A percentile compares a stretch with the other conserved stretches of the same genome.
Conservation (phyloP, 202 grass and related monocot species). For the Digitaria exilis region DNA sequence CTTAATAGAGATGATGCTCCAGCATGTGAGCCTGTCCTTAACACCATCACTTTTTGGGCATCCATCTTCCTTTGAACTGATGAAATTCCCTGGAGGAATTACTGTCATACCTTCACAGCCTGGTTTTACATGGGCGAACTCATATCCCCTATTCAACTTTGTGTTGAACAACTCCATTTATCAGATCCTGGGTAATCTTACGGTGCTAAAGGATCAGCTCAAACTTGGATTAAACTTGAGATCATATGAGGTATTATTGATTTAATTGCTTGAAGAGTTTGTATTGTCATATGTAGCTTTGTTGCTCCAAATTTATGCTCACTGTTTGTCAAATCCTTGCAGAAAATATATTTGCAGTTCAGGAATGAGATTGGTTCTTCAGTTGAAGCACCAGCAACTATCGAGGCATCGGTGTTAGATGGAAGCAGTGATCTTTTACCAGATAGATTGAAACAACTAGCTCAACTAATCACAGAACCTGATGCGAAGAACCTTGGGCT, state of each 20-base stretch:
- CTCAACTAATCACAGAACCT: constrained; percentile 62
- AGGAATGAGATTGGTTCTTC: constrained; percentile 74
- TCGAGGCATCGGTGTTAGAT: constrained; percentile 65
- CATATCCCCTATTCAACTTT: constrained; percentile 69
- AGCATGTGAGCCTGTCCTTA: constrained; percentile 68
- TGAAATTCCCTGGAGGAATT: constrained; percentile 73
- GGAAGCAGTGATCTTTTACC: constrained; percentile 65
- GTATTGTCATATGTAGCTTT: constrained; percentile 8
- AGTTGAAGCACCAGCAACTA: constrained; percentile 53
- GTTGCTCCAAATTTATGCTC: constrained; percentile 27
- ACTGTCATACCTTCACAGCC: constrained; percentile 65
- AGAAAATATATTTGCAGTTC: constrained; percentile 72
- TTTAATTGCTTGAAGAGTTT: constrained; percentile 10
- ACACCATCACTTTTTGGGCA: constrained; percentile 67
- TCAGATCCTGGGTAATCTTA: constrained; percentile 68
- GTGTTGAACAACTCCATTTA: constrained; percentile 67
- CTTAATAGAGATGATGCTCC: constrained; percentile 67
- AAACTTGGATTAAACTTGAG: constrained; percentile 64
- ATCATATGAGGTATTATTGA: constrained; percentile 51
- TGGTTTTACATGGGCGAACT: constrained; percentile 61
- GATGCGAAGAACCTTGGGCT: constrained; percentile 67
- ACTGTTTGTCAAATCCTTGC: constrained; percentile 6
- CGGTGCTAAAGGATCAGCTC: constrained; percentile 65
- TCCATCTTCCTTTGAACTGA: constrained; percentile 62
- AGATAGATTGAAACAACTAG: constrained; percentile 78